These are phyloP conservation scores for Penicillium sumatraense DNA, from an alignment of 2,329 filamentous ascomycete species.

Conservation along the genomic window DNA sequence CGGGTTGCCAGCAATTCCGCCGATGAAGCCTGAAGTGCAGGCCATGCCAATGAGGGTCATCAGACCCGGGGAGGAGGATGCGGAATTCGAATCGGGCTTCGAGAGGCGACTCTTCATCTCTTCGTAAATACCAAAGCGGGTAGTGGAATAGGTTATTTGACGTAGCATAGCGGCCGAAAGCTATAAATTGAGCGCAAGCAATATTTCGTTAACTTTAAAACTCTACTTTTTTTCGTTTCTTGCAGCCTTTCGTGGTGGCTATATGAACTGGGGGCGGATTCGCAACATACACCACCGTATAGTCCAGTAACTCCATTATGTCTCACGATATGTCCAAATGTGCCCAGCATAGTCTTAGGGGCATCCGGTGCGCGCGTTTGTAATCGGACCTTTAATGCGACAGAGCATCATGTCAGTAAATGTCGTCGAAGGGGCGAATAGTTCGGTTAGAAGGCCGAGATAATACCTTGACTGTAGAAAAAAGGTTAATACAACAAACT, in stretches of 20 bases:
- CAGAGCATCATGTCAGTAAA: constrained; percentile 19
- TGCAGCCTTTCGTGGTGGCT: background rate
- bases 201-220: constrained; percentile 3
- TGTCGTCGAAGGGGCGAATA: constrained; percentile 2
- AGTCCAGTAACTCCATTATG: constrained; percentile 77
- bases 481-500: constrained; percentile 24
- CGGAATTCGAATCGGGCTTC: constrained; percentile 35
- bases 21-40: constrained; percentile 80
- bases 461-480: constrained; percentile 59
- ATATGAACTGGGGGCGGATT: background rate
- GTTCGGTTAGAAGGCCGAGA: constrained; percentile 10
- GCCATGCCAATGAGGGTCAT: constrained; percentile 81
- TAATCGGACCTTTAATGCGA: constrained; percentile 70
- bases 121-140: constrained; percentile 95
- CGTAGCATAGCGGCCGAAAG: constrained; percentile 90
- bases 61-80: constrained; percentile 65
- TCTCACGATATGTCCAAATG: constrained; percentile 79
- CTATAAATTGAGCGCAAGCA: constrained; percentile 37
- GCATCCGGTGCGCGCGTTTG: constrained; percentile 80
- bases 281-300: constrained; percentile 72
- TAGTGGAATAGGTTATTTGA: constrained; percentile 94
- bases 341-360: constrained; percentile 81
- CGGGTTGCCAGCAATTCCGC: constrained; percentile 88
- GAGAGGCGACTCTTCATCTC: constrained; percentile 77
- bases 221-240: background rate